A percentile compares a stretch with the other conserved stretches of the same genome.
These are phyloP conservation scores for Lepidium africanum DNA, from an alignment of 345 rosid genomes.

Conservation along the genomic window DNA sequence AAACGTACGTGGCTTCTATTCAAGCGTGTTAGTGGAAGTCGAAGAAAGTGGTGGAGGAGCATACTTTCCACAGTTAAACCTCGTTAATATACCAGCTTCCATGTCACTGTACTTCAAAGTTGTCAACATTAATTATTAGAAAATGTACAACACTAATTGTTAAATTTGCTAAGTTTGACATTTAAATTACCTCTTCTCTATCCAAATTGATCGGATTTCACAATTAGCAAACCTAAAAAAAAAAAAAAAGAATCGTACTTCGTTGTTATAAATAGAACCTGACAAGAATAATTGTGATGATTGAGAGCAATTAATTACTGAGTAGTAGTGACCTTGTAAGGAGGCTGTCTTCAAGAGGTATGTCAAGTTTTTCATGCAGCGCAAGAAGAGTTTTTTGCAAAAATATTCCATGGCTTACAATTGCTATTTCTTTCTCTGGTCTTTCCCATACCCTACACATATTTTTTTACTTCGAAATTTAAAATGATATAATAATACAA, in stretches of 20 bases:
- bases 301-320: not conserved
- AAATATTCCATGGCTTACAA: constrained; percentile 69
- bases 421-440: constrained; percentile 72
- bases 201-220: constrained; percentile 19
- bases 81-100: not conserved
- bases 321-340: not conserved
- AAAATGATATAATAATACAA: too few species aligned
- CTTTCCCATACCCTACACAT: constrained; percentile 59
- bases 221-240: constrained; percentile 24
- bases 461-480: not conserved
- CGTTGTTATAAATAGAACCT: too few species aligned
- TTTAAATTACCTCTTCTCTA: constrained; percentile 8
- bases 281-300: not conserved
- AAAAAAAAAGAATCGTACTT: not conserved
- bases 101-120: constrained; percentile 12
- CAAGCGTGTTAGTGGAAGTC: not conserved
- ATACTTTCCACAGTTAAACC: constrained; percentile 7
- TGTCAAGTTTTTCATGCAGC: constrained; percentile 34
- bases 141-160: not conserved
- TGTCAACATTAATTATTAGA: not conserved
- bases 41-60: not conserved
- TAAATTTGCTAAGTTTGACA: not conserved
- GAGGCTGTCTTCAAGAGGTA: too few species aligned
- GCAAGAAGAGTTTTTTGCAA: constrained; percentile 43
- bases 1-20: not conserved